Base-by-base conservation (phyloP, 495 filamentous ascomycete species). In the Saxophila tyrrhenica region DNA sequence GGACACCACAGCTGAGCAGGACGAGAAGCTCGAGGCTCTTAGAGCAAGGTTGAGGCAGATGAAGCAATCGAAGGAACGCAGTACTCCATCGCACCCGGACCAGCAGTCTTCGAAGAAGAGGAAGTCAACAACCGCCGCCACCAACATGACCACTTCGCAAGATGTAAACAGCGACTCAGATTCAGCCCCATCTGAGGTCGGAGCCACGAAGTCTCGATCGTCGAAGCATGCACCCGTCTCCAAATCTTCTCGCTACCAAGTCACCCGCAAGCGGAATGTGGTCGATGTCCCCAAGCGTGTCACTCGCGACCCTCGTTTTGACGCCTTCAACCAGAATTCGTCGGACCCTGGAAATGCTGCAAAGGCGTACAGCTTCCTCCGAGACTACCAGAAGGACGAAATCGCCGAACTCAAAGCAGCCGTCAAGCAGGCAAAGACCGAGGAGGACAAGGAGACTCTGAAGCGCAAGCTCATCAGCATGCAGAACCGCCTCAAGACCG, bases 171-270 rank as follows among this genome's bases (percentile, higher is more conserved):
- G 61, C 54, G 75, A 70, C 61, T 67, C 53, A 60, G 70, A 74
- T 61, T 55, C 64, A 11, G 52, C 53, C 9, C 56, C 64, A 13
- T 42, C 58, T 2, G 60, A 65, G 47, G 61, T 65, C 1, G 59
- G 25, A 29, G 38, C 48, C 1, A 54, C 43, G 13, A 25, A 58
- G 22, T 61, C 65, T n/a, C 83, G 89, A 11, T 62, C 80, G 22
- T 86, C 75, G 67, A 98, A 98, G 67, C 89, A 97, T 66, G 92
- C 92, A 0, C 92, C 92, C 0, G 75, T 79, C 48, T 83, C 87
- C 41, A 75, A 87, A 52, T 82, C 86, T 0, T 86, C 84, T 69
- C 95, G 90, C 67, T 79, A 78, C 11, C 82, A 83, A 21, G 91
- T 98, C 21, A 81, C 84, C 5, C 82, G 92, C 43, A 82, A 74